These are phyloP conservation scores for Lophiotrema nucula DNA, from an alignment of 495 filamentous ascomycete genomes.

Conservation along the genomic window DNA sequence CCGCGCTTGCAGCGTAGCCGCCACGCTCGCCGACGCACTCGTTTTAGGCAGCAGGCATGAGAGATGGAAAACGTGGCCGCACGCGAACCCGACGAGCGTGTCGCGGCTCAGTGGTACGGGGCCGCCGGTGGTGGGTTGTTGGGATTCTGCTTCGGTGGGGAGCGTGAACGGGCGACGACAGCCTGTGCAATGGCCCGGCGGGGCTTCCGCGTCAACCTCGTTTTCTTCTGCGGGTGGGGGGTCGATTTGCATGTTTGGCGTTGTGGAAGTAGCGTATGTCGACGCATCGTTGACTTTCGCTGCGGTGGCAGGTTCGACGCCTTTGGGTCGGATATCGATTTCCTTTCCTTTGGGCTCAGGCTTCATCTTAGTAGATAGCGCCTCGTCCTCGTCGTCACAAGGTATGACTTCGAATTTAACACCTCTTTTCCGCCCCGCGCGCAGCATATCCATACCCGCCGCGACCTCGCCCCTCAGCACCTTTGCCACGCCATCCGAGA, in stretches of 20 bases:
- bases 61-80: conserved; percentile 88
- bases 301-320: conserved; percentile 20
- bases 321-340: conserved; percentile 19
- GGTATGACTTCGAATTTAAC: conserved; percentile 80
- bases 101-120: conserved; percentile 43
- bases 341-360: conserved; percentile 29
- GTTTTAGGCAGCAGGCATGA: conserved; percentile 63
- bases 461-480: conserved; percentile 86
- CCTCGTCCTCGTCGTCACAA: conserved; percentile 19
- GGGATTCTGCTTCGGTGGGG: conserved; percentile 19
- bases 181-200: conserved; percentile 38
- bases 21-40: conserved; percentile 34
- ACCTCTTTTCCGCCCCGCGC: conserved; percentile 73
- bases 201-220: conserved; percentile 41
- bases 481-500: conserved; percentile 82
- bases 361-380: conserved; percentile 7
- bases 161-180: conserved; percentile 25
- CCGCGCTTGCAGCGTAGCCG: conserved; percentile 43
- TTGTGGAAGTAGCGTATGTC: conserved; percentile 36
- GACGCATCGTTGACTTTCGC: not conserved
- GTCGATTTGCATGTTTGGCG: conserved; percentile 24
- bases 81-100: conserved; percentile 86
- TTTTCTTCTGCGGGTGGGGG: conserved; percentile 34
- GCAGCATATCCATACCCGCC: conserved; percentile 71
- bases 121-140: not conserved